Base-by-base conservation (phyloP, 108 stramenopile species). In the Parmales sp. region DNA sequence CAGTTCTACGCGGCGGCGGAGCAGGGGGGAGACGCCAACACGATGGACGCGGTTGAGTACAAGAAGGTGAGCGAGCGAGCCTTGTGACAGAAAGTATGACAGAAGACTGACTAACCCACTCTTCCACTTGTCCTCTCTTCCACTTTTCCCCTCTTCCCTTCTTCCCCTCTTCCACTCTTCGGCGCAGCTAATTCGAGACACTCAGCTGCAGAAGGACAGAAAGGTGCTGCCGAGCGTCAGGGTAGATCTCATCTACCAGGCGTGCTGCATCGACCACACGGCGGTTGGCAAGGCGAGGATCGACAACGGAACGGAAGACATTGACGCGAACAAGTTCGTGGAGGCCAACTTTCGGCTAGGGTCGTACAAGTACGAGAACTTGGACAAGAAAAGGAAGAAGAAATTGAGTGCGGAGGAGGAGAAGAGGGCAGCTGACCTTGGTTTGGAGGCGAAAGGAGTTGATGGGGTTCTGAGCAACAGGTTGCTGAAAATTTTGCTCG, bases 1-100 rank as follows among this genome's bases (percentile, higher is more conserved):
- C 54, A 60, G 54, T 60, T 60, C 54, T 60, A 60, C 54, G 54
- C 54, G 31, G 54, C 54, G 3, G 54, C 54, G 31, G 54, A 60
- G 54, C 41, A 43, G 41, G 54, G 20, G 26, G 54, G 54, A 28
- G 54, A 60, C 54, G 54, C 54, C 26, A 60, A 60, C 54, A 19
- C 54, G n/a, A 60, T 60, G 54, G 54, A 60, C 31, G 13, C 29
- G 29, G 20, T 20, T 20, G 54, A 60, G 54, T 60, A 34, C 54
- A 60, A 60, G 54, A 60, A 60, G 54, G 29, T n/a, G n/a, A n/a
- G n/a, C n/a, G n/a, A n/a, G n/a, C n/a, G n/a, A n/a, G n/a, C n/a
- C n/a, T n/a, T n/a, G n/a, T n/a, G n/a, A n/a, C n/a, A n/a, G n/a
- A n/a, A n/a, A n/a, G n/a, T n/a, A n/a, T n/a, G n/a, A n/a, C n/a